These are phyloP conservation scores for Avena atlantica DNA, from an alignment of 176 grass and related monocot species.

Conservation along the genomic window DNA sequence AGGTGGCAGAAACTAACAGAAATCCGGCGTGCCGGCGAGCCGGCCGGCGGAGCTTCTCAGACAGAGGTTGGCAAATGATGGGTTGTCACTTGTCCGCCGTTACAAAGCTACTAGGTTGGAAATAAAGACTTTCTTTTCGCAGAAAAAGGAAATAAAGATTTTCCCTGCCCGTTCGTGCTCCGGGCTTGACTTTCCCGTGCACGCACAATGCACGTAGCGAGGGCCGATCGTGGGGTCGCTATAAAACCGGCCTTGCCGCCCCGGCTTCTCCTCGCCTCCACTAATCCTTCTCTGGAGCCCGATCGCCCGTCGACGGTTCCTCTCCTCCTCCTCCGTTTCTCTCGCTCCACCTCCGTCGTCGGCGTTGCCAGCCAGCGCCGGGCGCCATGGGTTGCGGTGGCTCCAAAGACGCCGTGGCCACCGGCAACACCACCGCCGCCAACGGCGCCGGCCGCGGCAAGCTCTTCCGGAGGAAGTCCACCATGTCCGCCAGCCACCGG, in stretches of 20 bases:
- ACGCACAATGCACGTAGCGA: background rate
- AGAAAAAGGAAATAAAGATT: no score
- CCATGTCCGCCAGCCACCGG: constrained; percentile 25
- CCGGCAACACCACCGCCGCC: constrained; percentile 57
- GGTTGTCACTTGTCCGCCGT: background rate
- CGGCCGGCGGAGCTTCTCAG: constrained; percentile 15
- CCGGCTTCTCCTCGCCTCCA: constrained; percentile 45
- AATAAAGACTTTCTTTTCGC: no score
- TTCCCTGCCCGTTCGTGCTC: background rate
- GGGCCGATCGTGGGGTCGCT: background rate
- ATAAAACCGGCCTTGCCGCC: constrained; percentile 33
- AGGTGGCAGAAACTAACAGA: constrained; percentile 7
- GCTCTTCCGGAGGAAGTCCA: constrained; percentile 65
- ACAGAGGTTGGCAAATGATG: background rate
- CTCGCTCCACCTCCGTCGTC: constrained; percentile 2
- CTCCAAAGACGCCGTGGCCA: constrained; percentile 87
- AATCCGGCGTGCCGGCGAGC: background rate
- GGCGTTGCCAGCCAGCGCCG: constrained; percentile 31
- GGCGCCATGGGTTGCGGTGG: constrained; percentile 83
- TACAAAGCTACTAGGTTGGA: background rate
- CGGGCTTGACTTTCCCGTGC: background rate
- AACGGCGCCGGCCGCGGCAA: constrained; percentile 8
- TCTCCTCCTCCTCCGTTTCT: constrained; percentile 24
- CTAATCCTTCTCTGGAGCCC: constrained; percentile 30
- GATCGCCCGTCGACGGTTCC: constrained; percentile 27